phyloP scores from a whole-genome alignment of 106 monocot species.

The Dendrobium officinale region DNA sequence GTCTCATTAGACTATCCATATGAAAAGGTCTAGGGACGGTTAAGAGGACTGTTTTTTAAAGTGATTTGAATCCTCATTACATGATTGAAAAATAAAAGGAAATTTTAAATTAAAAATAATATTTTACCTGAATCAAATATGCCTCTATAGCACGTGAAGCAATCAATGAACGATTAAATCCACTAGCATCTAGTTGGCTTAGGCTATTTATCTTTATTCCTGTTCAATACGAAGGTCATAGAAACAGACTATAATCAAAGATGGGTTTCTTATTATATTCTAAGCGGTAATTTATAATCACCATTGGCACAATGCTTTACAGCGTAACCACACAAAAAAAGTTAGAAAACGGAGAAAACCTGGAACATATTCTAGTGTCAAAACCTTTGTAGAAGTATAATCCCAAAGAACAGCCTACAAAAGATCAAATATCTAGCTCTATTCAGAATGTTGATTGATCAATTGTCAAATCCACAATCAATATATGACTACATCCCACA shows the following conservation, averaged over 20 bases:
- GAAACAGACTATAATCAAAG: not conserved
- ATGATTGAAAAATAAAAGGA: not conserved
- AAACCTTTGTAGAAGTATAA: slow-evolving; percentile 75
- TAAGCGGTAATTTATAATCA: not conserved
- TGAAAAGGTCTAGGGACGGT: not conserved
- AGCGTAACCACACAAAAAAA: not conserved
- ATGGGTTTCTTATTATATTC: not conserved
- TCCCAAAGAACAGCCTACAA: slow-evolving; percentile 83
- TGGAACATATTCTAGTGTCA: slow-evolving; percentile 94
- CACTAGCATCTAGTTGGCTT: slow-evolving; percentile 52
- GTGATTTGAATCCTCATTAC: not conserved
- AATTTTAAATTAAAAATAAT: not conserved
- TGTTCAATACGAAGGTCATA: slow-evolving; percentile 17
- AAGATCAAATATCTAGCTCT: not conserved
- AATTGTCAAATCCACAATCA: slow-evolving; percentile 1
- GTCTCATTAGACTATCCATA: not conserved
- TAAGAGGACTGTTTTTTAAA: not conserved
- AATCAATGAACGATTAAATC: slow-evolving; percentile 65
- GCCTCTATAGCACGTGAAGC: slow-evolving; percentile 78
- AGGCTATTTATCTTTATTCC: slow-evolving; percentile 84
- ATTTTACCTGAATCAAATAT: slow-evolving; percentile 89
- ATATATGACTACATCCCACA: not conserved
- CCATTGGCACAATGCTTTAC: not conserved
- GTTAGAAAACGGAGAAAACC: slow-evolving; percentile 23
- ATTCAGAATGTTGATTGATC: not conserved